phyloP scores from a whole-genome alignment of 1,284 basidiomycete genomes.

The Abortiporus biennis region DNA sequence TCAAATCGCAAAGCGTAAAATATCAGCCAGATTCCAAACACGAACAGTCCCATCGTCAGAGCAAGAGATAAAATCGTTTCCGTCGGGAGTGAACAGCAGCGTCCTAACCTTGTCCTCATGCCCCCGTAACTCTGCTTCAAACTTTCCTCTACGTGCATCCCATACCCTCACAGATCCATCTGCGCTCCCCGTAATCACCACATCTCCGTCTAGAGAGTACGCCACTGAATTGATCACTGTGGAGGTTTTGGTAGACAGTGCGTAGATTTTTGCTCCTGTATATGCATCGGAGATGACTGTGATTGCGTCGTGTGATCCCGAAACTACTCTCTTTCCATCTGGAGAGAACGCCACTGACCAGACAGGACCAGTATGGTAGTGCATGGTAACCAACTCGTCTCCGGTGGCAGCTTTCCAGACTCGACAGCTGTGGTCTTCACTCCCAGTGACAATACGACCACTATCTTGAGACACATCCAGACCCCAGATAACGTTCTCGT shows the following conservation, averaged over 20 bases:
- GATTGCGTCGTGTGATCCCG: constrained; percentile 12
- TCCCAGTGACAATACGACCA: constrained; percentile 17
- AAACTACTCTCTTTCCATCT: constrained; percentile 19
- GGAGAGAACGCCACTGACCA: constrained; percentile 28
- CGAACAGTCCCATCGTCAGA: constrained; percentile 28
- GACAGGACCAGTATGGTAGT: constrained; percentile 22
- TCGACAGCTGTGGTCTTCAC: constrained; percentile 18
- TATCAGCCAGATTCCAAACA: constrained; percentile 3
- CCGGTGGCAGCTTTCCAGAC: constrained; percentile 18
- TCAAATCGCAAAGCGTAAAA: neutral
- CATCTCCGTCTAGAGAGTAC: constrained; percentile 10
- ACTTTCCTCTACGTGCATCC: constrained; percentile 3
- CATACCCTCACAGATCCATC: constrained; percentile 8
- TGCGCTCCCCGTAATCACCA: constrained; percentile 3
- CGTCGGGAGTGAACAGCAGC: constrained; percentile 25
- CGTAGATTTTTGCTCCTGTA: constrained; percentile 3
- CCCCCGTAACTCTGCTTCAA: constrained; percentile 6
- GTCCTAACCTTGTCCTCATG: constrained; percentile 21
- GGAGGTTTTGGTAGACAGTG: neutral
- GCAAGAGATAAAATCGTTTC: constrained; percentile 24
- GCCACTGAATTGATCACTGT: constrained; percentile 1
- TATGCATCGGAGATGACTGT: constrained; percentile 10
- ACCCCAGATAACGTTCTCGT: constrained; percentile 17
- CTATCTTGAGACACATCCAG: constrained; percentile 21
- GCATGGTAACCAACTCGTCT: constrained; percentile 11